Base-by-base conservation (phyloP, 805 yeast genomes). In the Ogataea naganishii region DNA sequence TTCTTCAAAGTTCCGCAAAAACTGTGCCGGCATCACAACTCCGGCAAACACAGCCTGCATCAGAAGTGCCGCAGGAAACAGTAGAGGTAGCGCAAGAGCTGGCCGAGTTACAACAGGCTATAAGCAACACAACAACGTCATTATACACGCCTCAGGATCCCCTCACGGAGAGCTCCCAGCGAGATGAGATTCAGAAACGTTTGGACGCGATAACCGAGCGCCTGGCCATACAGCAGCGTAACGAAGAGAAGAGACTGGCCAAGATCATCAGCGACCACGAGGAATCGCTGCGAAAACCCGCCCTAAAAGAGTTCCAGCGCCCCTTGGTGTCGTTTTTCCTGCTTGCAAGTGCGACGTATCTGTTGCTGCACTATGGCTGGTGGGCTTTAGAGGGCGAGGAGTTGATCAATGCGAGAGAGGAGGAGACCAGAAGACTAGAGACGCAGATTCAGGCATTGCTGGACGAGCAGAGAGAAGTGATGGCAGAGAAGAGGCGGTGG, bases 351-450 rank as follows among this genome's bases (percentile, higher is more conserved):
- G 44, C 53, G 1, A 45, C 54, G 6, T 59, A 56, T 33, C 38
- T 53, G 25, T 25, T 43, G 6, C 34, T 54, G 7, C 60, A 57
- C 26, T 56, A 52, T 32, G 18, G 35, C 10, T 58, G 62, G 60
- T 44, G 43, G 31, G 33, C 38, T 25, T 32, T 59, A 16, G 56
- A 53, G 20, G 51, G 45, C 17, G 58, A 53, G 30, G 52, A 47
- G 18, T 40, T 41, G 24, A 31, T 55, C 18, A 24, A 36, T 10
- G 36, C 31, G 1, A 41, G 46, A 41, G 49, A 51, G 30, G 19
- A 24, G 9, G 27, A 36, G 26, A 47, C 55, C 15, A 21, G 40
- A 10, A 32, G 20, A 20, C 36, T 49, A 25, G 60, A 55, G 25
- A 7, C 14, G 3, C 34, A 38, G 21, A 42, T 56, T 4, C 58